Conservation (phyloP, 192 early-diverging fungal genomes). For the Umbelopsis ramanniana region DNA sequence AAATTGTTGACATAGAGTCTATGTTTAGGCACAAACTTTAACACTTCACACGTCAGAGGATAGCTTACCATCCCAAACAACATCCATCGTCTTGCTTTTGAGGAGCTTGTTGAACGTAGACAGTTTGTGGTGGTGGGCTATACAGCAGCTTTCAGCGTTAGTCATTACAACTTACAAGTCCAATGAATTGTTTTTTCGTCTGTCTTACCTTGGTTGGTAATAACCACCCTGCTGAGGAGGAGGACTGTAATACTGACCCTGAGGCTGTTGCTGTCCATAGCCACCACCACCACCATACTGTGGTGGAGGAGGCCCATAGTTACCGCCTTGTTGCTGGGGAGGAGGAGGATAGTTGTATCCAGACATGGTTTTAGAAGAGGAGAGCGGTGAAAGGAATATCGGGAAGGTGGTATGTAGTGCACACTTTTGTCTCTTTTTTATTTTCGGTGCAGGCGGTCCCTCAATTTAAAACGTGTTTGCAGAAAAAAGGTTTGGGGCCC, state of each 20-base stretch:
- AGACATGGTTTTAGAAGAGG: conserved; percentile 1
- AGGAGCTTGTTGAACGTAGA: conserved; percentile 30
- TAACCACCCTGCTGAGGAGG: conserved; percentile 14
- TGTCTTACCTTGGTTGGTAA: conserved; percentile 34
- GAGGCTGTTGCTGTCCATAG: conserved; percentile 3
- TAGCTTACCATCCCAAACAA: conserved; percentile 31
- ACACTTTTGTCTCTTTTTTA: conserved; percentile 6
- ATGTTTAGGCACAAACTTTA: not conserved
- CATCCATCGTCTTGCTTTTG: conserved; percentile 27
- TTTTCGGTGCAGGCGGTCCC: not conserved
- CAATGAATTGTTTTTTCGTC: not conserved
- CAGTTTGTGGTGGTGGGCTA: conserved; percentile 39
- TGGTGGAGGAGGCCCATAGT: conserved; percentile 15
- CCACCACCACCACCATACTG: conserved; percentile 6
- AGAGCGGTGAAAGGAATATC: conserved; percentile 17
- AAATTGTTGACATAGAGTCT: not conserved
- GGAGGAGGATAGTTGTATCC: conserved; percentile 16
- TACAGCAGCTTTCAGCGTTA: no score
- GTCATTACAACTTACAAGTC: not conserved
- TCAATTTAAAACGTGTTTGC: not conserved
- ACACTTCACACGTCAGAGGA: not conserved
- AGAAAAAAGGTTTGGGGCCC: not conserved
- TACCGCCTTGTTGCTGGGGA: conserved; percentile 16
- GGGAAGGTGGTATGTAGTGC: not conserved
- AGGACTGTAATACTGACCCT: conserved; percentile 15